phyloP scores from a whole-genome alignment of 2,329 filamentous ascomycete genomes.

The Venturia nashicola region DNA sequence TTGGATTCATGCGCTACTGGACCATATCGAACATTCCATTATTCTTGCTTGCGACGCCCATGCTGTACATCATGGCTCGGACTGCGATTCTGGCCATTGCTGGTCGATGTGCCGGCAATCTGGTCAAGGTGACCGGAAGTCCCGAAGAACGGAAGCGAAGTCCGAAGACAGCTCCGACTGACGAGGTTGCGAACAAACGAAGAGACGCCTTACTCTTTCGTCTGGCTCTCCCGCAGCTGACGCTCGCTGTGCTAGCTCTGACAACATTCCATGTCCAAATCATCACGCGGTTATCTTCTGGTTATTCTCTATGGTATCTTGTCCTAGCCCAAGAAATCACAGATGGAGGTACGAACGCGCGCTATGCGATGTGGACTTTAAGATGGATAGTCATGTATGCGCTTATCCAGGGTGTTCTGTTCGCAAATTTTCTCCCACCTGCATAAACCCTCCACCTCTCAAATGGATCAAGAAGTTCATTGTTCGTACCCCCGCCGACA shows the following conservation, averaged over 20 bases:
- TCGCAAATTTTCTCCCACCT: slow-evolving; percentile 82
- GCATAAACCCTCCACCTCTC: slow-evolving; percentile 39
- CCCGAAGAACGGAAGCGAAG: background rate
- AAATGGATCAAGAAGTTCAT: background rate
- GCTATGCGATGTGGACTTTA: slow-evolving; percentile 29
- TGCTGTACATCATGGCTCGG: slow-evolving; percentile 53
- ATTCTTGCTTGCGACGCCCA: slow-evolving; percentile 71
- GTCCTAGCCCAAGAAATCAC: slow-evolving; percentile 46
- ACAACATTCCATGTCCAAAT: slow-evolving; percentile 90
- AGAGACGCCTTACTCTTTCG: slow-evolving; percentile 25
- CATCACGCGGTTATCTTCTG: slow-evolving; percentile 77
- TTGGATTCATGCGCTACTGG: slow-evolving; percentile 86
- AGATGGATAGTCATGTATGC: slow-evolving; percentile 72
- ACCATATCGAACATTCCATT: slow-evolving; percentile 73
- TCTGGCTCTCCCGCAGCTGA: slow-evolving; percentile 59
- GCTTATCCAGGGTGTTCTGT: slow-evolving; percentile 69
- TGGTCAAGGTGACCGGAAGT: background rate
- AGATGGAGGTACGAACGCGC: background rate
- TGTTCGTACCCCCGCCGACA: too few relatives aligned
- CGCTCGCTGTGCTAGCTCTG: slow-evolving; percentile 59
- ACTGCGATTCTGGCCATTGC: slow-evolving; percentile 36
- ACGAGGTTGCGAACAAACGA: background rate
- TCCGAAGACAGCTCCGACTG: background rate
- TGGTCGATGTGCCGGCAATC: background rate
- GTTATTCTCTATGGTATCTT: slow-evolving; percentile 82